phyloP scores from a whole-genome alignment of 2,329 filamentous ascomycete species.

The Sclerotinia nivalis region DNA sequence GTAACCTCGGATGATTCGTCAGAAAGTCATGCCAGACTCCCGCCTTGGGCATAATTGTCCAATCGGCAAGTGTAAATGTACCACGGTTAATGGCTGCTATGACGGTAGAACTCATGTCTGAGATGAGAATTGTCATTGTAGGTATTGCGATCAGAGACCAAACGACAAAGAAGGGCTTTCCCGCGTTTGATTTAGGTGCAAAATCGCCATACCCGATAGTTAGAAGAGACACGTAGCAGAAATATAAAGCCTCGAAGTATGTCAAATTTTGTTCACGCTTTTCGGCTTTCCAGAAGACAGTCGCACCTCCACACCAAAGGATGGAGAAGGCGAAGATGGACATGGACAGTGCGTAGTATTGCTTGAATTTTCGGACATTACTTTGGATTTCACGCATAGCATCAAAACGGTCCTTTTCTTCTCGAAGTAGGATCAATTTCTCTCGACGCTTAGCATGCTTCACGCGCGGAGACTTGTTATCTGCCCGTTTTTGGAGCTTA shows the following conservation, averaged over 20 bases:
- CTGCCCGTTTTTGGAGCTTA: constrained; percentile 31
- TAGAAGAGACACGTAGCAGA: constrained; percentile 66
- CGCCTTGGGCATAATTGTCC: constrained; percentile 64
- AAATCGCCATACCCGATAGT: constrained; percentile 72
- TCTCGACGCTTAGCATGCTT: constrained; percentile 33
- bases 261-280: constrained; percentile 51
- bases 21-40: constrained; percentile 56
- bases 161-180: constrained; percentile 68
- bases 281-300: constrained; percentile 64
- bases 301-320: constrained; percentile 65
- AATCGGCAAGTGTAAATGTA: constrained; percentile 61
- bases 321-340: constrained; percentile 60
- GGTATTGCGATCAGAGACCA: constrained; percentile 70
- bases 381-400: constrained; percentile 64
- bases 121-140: constrained; percentile 68
- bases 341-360: constrained; percentile 59
- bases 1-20: constrained; percentile 48
- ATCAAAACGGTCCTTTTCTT: constrained; percentile 61
- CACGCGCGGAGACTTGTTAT: constrained; percentile 23
- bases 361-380: constrained; percentile 59
- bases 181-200: constrained; percentile 62
- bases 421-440: constrained; percentile 55
- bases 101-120: constrained; percentile 64
- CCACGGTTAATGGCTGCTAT: constrained; percentile 63
- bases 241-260: constrained; percentile 69